Conservation (phyloP, 106 monocot species). For the Triglochin maritima region DNA sequence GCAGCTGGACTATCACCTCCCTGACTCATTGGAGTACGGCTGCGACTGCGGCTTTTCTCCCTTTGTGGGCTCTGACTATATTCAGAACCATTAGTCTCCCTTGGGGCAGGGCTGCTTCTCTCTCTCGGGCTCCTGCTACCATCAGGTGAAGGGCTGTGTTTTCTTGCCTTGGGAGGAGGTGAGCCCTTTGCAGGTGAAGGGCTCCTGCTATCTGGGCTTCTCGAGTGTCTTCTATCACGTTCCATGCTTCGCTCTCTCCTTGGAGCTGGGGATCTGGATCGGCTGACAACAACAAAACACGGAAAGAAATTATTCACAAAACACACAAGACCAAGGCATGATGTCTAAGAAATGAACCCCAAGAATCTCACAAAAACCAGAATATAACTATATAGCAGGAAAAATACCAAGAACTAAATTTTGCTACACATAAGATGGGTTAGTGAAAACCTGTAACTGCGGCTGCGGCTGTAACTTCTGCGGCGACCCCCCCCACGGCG, state of each 20-base stretch:
- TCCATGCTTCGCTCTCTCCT: conserved; percentile 37
- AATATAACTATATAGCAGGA: no score
- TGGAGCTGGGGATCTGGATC: conserved; percentile 61
- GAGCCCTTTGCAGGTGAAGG: conserved; percentile 19
- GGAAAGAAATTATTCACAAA: background rate
- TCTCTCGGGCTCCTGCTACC: conserved; percentile 41
- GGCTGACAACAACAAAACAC: conserved; percentile 22
- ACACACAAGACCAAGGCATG: background rate
- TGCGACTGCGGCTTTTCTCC: conserved; percentile 18
- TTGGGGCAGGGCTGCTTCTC: conserved; percentile 10
- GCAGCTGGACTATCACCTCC: conserved; percentile 3
- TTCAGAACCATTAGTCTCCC: conserved; percentile 39
- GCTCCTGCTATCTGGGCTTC: conserved; percentile 68
- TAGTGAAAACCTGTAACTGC: conserved; percentile 54
- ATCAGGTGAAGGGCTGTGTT: conserved; percentile 36
- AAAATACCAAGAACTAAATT: no score
- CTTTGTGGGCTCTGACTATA: conserved; percentile 53
- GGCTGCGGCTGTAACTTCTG: conserved; percentile 35
- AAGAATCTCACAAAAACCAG: no score
- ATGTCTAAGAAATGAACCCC: no score
- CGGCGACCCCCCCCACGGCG: conserved; percentile 47
- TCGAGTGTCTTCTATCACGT: conserved; percentile 44
- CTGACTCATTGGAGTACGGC: conserved; percentile 3
- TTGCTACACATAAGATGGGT: no score
- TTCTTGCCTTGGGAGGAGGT: conserved; percentile 29